Percentiles rank a stretch among this genome's conserved stretches.
Conservation (phyloP, 257 asterid species). For the Echites panduratus region DNA sequence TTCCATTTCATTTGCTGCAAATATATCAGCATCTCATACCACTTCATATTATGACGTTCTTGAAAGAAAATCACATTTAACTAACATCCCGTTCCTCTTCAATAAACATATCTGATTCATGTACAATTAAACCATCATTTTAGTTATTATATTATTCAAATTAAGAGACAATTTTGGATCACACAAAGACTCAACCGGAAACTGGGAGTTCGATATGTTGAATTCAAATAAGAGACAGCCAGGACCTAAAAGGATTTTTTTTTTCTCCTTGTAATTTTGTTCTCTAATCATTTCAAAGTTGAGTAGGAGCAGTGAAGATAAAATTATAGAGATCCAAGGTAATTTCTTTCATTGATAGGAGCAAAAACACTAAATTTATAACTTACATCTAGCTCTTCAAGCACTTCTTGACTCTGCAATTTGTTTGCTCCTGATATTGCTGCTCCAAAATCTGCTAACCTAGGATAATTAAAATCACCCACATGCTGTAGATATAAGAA, state of each 20-base stretch:
- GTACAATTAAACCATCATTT: not conserved
- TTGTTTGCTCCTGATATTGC: slow-evolving; percentile 96
- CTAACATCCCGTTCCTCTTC: not conserved
- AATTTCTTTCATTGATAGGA: slow-evolving; percentile 1
- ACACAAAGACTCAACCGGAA: not conserved
- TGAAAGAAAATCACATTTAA: not conserved
- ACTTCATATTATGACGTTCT: not conserved
- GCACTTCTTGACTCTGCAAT: slow-evolving; percentile 84
- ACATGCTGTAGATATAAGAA: slow-evolving; percentile 62
- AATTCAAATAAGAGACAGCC: slow-evolving; percentile 1
- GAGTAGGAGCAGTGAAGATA: not conserved
- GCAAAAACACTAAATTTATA: not conserved
- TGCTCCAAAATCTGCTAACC: slow-evolving; percentile 99
- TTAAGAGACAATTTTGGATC: not conserved
- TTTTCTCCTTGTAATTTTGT: not conserved
- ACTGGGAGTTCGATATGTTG: not conserved
- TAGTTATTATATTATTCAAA: not conserved
- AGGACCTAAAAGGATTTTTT: not conserved
- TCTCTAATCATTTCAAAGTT: too few species aligned
- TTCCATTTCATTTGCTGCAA: not conserved
- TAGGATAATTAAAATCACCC: slow-evolving; percentile 90
- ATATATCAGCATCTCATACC: not conserved
- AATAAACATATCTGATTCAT: not conserved
- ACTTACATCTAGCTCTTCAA: slow-evolving; percentile 98
- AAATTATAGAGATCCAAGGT: not conserved